A percentile compares a stretch with the other conserved stretches of the same genome.
These are phyloP conservation scores for Cercospora zeina DNA, from an alignment of 2,329 filamentous ascomycete genomes.

Conservation along the genomic window DNA sequence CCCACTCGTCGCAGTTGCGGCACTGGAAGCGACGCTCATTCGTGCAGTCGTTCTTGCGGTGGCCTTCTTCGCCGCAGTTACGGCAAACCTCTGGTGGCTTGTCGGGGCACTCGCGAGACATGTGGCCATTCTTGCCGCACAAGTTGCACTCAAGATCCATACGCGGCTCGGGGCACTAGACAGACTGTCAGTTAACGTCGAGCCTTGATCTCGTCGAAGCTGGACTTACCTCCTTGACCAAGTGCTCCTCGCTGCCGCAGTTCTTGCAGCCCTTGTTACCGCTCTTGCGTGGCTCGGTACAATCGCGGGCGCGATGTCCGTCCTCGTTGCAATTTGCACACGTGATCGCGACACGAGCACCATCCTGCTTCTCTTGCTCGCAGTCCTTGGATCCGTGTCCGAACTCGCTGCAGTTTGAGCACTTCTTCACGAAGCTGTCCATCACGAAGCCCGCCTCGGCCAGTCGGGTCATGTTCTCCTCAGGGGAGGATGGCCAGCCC, in stretches of 20 bases:
- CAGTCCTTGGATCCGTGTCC: conserved; percentile 52
- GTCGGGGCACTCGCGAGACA: conserved; percentile 40
- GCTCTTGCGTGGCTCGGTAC: conserved; percentile 60
- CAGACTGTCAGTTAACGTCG: not conserved
- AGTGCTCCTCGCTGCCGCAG: conserved; percentile 50
- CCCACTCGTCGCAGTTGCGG: conserved; percentile 41
- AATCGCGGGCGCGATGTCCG: conserved; percentile 61
- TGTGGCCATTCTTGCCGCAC: conserved; percentile 40
- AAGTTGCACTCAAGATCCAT: conserved; percentile 40
- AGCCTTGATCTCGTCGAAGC: not conserved
- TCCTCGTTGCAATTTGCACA: conserved; percentile 54
- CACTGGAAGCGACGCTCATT: conserved; percentile 41
- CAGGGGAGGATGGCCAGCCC: conserved; percentile 52
- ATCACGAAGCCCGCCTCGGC: conserved; percentile 53
- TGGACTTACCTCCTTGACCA: conserved; percentile 49
- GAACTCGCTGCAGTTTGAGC: conserved; percentile 50
- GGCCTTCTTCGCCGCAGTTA: conserved; percentile 41
- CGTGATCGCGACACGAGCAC: conserved; percentile 48
- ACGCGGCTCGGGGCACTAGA: conserved; percentile 60
- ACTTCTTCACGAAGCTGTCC: conserved; percentile 54
- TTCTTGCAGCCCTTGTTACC: conserved; percentile 44
- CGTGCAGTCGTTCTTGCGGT: conserved; percentile 38
- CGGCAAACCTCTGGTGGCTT: conserved; percentile 36
- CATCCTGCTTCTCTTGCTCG: conserved; percentile 47
- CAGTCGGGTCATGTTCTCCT: conserved; percentile 56